Conservation (phyloP, 805 yeast species). For the Kuraishia floccosa region DNA sequence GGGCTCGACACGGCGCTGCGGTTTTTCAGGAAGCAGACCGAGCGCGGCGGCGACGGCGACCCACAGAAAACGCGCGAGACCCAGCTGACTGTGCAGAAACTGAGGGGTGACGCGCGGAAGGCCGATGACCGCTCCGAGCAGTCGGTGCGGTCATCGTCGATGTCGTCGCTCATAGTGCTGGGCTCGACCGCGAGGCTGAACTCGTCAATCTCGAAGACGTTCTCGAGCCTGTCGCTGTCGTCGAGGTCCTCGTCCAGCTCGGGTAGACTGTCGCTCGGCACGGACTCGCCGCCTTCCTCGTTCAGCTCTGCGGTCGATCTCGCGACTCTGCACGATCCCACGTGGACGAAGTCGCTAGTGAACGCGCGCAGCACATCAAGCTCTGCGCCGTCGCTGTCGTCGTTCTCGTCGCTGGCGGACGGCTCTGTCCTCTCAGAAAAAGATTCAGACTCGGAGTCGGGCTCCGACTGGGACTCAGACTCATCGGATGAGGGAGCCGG, state of each 20-base stretch:
- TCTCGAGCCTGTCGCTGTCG: conserved; percentile 8
- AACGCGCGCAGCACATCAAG: no score
- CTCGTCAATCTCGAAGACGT: conserved; percentile 6
- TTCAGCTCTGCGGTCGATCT: conserved; percentile 2
- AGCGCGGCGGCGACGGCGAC: conserved; percentile 1
- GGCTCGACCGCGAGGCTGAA: conserved; percentile 1
- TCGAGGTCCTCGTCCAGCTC: conserved; percentile 19
- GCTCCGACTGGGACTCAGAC: no score
- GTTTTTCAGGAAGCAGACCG: conserved; percentile 11
- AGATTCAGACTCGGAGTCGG: no score
- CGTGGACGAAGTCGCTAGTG: no score
- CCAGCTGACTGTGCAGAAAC: neutral
- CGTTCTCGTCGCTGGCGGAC: conserved; percentile 4
- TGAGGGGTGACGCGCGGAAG: neutral
- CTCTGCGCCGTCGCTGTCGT: no score
- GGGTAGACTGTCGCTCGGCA: conserved; percentile 11
- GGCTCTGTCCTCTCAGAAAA: no score
- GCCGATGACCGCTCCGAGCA: conserved; percentile 1
- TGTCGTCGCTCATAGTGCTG: neutral
- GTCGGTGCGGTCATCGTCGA: neutral
- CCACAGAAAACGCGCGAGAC: neutral
- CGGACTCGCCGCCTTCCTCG: conserved; percentile 16
- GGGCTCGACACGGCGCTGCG: conserved; percentile 12
- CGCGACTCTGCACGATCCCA: conserved; percentile 1
- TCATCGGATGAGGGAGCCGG: no score